Evolutionary conservation across 2,329 filamentous ascomycete species (phyloP).

Genomic region (Cytospora paraplurivora): DNA sequence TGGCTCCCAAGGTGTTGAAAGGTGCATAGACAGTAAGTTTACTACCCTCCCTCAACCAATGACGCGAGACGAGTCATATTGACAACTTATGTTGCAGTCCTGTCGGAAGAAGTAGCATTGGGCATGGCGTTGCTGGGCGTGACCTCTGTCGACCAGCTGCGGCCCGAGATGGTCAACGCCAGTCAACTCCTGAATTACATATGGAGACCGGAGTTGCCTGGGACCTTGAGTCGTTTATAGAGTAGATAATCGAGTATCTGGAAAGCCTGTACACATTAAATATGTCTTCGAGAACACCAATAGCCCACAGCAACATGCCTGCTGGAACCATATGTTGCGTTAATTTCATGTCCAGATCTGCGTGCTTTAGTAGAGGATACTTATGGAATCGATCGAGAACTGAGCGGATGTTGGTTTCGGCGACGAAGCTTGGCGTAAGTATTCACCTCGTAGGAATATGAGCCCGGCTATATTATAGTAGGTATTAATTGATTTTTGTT

Average conservation of each 20-base stretch:
- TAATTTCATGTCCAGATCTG: conserved; percentile 29
- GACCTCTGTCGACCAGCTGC: conserved; percentile 48
- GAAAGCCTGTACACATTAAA: conserved; percentile 1
- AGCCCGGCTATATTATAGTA: background rate
- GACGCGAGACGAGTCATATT: background rate
- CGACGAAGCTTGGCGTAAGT: conserved; percentile 9
- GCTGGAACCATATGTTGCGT: conserved; percentile 25
- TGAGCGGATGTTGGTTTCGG: conserved; percentile 31
- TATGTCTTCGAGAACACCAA: background rate
- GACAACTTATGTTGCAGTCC: conserved; percentile 19
- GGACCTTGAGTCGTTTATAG: conserved; percentile 30
- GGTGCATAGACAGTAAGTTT: conserved; percentile 28
- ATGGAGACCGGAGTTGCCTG: conserved; percentile 38
- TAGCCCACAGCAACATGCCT: background rate
- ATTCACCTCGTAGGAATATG: conserved; percentile 1
- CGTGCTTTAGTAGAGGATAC: conserved; percentile 27
- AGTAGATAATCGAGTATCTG: background rate
- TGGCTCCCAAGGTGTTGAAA: conserved; percentile 24
- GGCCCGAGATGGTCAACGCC: conserved; percentile 54
- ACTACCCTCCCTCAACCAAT: background rate
- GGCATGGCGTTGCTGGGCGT: conserved; percentile 55
- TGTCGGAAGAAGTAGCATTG: conserved; percentile 37
- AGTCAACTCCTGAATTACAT: conserved; percentile 37
- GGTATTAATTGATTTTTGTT: background rate
- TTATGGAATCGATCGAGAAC: conserved; percentile 31